These are phyloP conservation scores for Nemania abortiva DNA, from an alignment of 2,329 filamentous ascomycete species.

Conservation along the genomic window DNA sequence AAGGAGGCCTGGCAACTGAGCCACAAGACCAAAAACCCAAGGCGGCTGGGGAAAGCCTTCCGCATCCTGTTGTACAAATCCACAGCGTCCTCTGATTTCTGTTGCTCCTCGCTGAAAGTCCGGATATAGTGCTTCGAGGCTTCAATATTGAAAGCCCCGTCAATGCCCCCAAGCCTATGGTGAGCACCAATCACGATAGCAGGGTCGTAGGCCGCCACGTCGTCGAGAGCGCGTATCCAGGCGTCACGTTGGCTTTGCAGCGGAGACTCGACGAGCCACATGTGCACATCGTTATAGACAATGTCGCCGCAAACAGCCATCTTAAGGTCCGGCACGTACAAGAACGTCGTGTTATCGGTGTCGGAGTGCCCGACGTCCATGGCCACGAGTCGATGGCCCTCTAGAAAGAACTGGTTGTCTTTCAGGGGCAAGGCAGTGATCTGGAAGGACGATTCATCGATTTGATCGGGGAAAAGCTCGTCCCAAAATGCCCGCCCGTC, in stretches of 20 bases:
- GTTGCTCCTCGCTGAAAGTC: conserved; percentile 4
- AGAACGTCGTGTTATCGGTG: conserved; percentile 50
- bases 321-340: conserved; percentile 52
- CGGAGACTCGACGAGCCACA: conserved; percentile 32
- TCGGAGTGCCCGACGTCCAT: conserved; percentile 44
- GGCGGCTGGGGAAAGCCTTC: conserved; percentile 4
- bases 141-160: conserved; percentile 19
- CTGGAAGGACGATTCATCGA: conserved; percentile 32
- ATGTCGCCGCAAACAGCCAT: conserved; percentile 55
- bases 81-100: not conserved
- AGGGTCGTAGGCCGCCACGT: not conserved
- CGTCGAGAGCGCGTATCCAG: conserved; percentile 9
- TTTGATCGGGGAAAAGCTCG: conserved; percentile 45
- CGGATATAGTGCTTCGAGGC: conserved; percentile 17
- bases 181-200: conserved; percentile 6
- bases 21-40: not conserved
- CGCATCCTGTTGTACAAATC: not conserved
- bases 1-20: conserved; percentile 3
- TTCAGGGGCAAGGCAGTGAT: conserved; percentile 37
- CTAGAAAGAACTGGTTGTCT: conserved; percentile 40
- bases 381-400: conserved; percentile 41
- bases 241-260: conserved; percentile 12
- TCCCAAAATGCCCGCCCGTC: conserved; percentile 42
- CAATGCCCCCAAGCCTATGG: conserved; percentile 7
- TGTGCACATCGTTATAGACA: conserved; percentile 32